Base-by-base conservation (phyloP, 2,329 filamentous ascomycete genomes). In the Myrmaecium sp. region DNA sequence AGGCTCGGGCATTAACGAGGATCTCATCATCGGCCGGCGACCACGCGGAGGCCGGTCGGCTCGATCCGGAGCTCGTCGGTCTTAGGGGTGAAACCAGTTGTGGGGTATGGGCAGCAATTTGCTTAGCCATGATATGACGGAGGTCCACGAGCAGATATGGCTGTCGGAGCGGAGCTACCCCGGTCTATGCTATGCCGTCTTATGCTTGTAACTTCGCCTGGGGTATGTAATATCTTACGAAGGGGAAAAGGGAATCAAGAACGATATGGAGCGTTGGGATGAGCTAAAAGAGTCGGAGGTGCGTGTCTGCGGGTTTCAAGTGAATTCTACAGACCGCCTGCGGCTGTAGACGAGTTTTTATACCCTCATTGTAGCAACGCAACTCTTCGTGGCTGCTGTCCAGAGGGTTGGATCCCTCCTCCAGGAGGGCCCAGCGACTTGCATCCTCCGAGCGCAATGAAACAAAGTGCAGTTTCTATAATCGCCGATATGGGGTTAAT, bases 21-120 rank as follows among this genome's bases (percentile, higher is more conserved):
- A 69, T 69, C 40, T 76, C 65, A 49, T 92, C 82, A 38, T 89
- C 80, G 25, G 69, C 62, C 2, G 66, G 57, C 17, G 67, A 74
- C 82, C 82, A 92, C 30, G 57, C 55, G 6, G 47, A 41, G 6
- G 55, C 54, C 33, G 44, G 54, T 19, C 55, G 48, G 22, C 46
- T 13, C 15, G 17, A 14, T 8, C 20, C 29, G 8, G 13, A 17
- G 18, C 10, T 25, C 40, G 13, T 36, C 30, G 27, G 38, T 35
- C 25, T 40, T 39, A 21, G 44, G 42, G 28, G 44, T 40, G 26
- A 42, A 40, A 33, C 42, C 33, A 34, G 46, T 35, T 35, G 47
- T 42, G 42, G 30, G 14, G 42, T 31, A 13, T 43, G 34, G 10
- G 32, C 26, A 36, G 47, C 52, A 31, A 47, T 46, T 34, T 52